Percentiles rank a stretch among this genome's conserved stretches.
Conservation (phyloP, 2,329 filamentous ascomycete genomes). For the Macroventuria anomochaeta region DNA sequence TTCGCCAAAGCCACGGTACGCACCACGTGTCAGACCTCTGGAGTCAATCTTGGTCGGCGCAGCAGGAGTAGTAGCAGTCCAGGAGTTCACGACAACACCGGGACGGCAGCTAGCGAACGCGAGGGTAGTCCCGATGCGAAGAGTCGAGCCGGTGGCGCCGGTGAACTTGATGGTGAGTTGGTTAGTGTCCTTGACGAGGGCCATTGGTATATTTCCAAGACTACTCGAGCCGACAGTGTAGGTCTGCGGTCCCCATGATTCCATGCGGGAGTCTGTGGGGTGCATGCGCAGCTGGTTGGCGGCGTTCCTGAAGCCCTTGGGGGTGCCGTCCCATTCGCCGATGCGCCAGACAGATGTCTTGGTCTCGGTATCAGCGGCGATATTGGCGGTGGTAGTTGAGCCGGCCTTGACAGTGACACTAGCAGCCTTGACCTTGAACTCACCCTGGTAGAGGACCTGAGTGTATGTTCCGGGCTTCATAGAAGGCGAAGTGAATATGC, state of each 20-base stretch:
- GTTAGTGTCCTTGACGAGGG: slow-evolving; percentile 67
- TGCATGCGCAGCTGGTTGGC: slow-evolving; percentile 73
- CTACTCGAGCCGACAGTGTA: slow-evolving; percentile 66
- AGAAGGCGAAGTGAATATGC: slow-evolving; percentile 66
- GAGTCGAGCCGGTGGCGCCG: slow-evolving; percentile 60
- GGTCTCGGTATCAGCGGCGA: slow-evolving; percentile 57
- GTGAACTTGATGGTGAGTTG: slow-evolving; percentile 67
- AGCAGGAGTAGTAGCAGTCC: slow-evolving; percentile 55
- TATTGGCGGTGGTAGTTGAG: slow-evolving; percentile 57
- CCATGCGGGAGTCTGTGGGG: slow-evolving; percentile 69
- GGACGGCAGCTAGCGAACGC: slow-evolving; percentile 67
- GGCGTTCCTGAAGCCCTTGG: slow-evolving; percentile 67
- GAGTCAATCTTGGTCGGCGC: slow-evolving; percentile 69
- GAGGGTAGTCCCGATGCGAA: slow-evolving; percentile 70
- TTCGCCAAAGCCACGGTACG: slow-evolving; percentile 69
- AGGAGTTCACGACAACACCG: slow-evolving; percentile 63
- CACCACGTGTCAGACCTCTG: slow-evolving; percentile 69
- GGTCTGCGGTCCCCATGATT: slow-evolving; percentile 64
- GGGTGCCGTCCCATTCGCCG: slow-evolving; percentile 68
- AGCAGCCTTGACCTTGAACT: slow-evolving; percentile 61
- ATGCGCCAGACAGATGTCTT: slow-evolving; percentile 67
- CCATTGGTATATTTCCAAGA: slow-evolving; percentile 67
- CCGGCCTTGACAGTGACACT: slow-evolving; percentile 58
- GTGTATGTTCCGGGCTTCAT: slow-evolving; percentile 74
- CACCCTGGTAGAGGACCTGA: slow-evolving; percentile 69